Evolutionary conservation across 257 asterid species (phyloP), one percentile per base, ranked within the genome.

Genomic region (Catharanthus roseus): DNA sequence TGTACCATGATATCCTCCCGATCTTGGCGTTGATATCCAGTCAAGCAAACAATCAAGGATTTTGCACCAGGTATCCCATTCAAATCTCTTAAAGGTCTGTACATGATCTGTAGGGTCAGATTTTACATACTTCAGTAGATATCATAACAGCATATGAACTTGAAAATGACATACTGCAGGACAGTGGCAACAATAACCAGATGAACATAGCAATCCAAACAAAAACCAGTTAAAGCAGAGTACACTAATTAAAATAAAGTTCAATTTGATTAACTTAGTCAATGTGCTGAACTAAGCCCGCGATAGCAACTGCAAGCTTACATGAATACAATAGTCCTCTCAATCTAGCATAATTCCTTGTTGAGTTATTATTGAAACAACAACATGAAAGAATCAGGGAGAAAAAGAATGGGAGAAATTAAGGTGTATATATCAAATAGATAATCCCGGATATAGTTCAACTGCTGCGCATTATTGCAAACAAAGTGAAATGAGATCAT

Each of bases 1-100:
- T 75, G 18, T 72, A 95, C 99, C 99, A 87, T 95, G 26, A 95
- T 88, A 79, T 95, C 92, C 7, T 89, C 92, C 68, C 99, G 84
- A 45, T 85, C 91, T 8, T 84, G 89, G 62, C 89, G 74, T 19
- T 72, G 90, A 65, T 95, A 95, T 76, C 99, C 99, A 77, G 97
- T 95, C 86, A 91, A 83, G 88, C 99, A 91, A 64, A 88, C 68
- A 64, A 83, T 62, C 81, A 95, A 69, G 49, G 85, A 80, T 68
- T 88, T 75, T 72, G 99, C 96, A 60, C 93, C 96, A 6, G 90
- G 86, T 82, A 93, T 91, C 65, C 99, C 99, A 72, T 74, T 75
- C 83, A 86, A 67, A 82, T 89, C 96, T 80, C 79, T 83, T 65
- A 75, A 58, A 49, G 97, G 99, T 68, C 86, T 56, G 68, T 93